Conservation (phyloP, 805 yeast species). For the Metschnikowia vanudenii region DNA sequence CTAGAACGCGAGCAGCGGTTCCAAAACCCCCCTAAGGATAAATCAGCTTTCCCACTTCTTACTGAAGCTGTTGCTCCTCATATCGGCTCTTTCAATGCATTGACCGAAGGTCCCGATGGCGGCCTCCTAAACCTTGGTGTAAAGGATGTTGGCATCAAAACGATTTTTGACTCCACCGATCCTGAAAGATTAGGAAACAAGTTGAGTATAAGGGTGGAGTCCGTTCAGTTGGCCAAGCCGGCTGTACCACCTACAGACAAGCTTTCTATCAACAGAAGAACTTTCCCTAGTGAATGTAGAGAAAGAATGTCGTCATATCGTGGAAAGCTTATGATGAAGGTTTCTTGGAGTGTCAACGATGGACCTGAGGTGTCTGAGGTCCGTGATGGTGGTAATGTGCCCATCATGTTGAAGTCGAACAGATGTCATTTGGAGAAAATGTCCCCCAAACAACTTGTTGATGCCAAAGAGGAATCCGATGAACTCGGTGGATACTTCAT, state of each 20-base stretch:
- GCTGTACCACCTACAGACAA: conserved; percentile 68
- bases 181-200: conserved; percentile 78
- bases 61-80: conserved; percentile 93
- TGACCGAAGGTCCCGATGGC: conserved; percentile 84
- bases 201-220: conserved; percentile 77
- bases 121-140: conserved; percentile 84
- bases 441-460: conserved; percentile 79
- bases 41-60: conserved; percentile 76
- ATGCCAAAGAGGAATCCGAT: conserved; percentile 83
- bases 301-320: conserved; percentile 84
- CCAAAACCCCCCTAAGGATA: conserved; percentile 84
- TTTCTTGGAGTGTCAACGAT: conserved; percentile 84
- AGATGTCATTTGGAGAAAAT: conserved; percentile 86
- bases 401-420: conserved; percentile 87
- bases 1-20: conserved; percentile 85
- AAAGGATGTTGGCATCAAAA: conserved; percentile 81
- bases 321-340: conserved; percentile 72
- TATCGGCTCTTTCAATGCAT: conserved; percentile 92
- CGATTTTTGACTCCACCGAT: conserved; percentile 79
- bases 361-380: conserved; percentile 78
- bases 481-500: conserved; percentile 96
- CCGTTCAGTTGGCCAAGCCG: conserved; percentile 86
- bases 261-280: conserved; percentile 71
- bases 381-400: conserved; percentile 89
- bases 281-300: conserved; percentile 79